Percentiles rank a stretch among this genome's conserved stretches.
Conservation (phyloP, 1,139 yeast genomes). For the Candida sp. region DNA sequence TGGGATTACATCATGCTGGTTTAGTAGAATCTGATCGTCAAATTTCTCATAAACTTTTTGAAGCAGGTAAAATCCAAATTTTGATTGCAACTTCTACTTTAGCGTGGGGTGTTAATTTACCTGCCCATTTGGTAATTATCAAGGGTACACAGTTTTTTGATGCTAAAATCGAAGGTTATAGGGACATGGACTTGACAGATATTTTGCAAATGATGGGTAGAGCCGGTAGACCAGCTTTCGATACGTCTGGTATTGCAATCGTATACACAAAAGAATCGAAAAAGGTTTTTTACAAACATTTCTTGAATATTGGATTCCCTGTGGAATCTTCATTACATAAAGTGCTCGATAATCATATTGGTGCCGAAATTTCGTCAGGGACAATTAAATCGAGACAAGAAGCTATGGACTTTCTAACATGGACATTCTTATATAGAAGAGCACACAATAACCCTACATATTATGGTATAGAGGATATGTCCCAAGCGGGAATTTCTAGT, state of each 20-base stretch:
- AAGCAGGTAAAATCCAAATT: constrained; percentile 81
- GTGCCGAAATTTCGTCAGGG: constrained; percentile 93
- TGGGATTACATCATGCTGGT: constrained; percentile 98
- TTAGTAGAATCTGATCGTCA: constrained; percentile 86
- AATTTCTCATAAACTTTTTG: constrained; percentile 83
- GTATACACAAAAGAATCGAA: constrained; percentile 92
- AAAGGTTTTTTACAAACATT: constrained; percentile 90
- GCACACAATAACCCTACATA: constrained; percentile 96
- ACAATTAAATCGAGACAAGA: constrained; percentile 80
- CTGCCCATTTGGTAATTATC: constrained; percentile 90
- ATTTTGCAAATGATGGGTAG: constrained; percentile 89
- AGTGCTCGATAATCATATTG: constrained; percentile 90
- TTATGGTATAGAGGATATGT: constrained; percentile 77
- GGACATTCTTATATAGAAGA: constrained; percentile 93
- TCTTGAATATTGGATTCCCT: constrained; percentile 93
- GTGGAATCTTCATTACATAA: constrained; percentile 95
- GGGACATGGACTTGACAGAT: constrained; percentile 92
- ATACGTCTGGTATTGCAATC: constrained; percentile 92
- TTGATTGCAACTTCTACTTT: constrained; percentile 92
- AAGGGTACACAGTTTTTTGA: constrained; percentile 93
- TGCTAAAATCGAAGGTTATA: constrained; percentile 74
- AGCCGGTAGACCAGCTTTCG: constrained; percentile 97
- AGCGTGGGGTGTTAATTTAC: constrained; percentile 97
- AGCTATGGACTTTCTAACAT: constrained; percentile 88
- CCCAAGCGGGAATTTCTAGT: constrained; percentile 62